Evolutionary conservation across 805 yeast genomes (phyloP).

Genomic region (Yamadazyma phyllophila): DNA sequence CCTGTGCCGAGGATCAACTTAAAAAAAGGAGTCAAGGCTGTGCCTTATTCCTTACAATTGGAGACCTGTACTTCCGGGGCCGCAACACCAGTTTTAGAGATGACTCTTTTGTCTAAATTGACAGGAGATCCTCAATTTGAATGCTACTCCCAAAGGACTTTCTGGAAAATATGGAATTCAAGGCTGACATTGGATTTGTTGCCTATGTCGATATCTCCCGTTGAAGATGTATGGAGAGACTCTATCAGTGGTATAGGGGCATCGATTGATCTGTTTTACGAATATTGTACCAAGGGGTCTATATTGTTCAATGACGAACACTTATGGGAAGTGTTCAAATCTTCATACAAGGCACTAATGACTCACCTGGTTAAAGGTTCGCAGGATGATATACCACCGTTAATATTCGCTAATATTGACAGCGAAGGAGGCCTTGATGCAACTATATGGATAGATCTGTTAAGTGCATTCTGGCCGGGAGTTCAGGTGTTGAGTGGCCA

Average conservation of each 20-base stretch:
- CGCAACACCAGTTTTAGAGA: conserved; percentile 77
- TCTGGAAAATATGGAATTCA: conserved; percentile 66
- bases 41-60: conserved; percentile 44
- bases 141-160: conserved; percentile 56
- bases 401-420: conserved; percentile 59
- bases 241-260: conserved; percentile 82
- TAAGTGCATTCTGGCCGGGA: conserved; percentile 89
- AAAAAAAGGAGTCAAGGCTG: conserved; percentile 44
- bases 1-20: conserved; percentile 83
- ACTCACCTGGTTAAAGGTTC: conserved; percentile 38
- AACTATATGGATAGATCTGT: conserved; percentile 77
- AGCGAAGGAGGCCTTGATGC: conserved; percentile 47
- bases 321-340: conserved; percentile 54
- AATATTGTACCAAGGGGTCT: conserved; percentile 77
- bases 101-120: conserved; percentile 68
- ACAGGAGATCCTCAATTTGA: conserved; percentile 76
- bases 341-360: conserved; percentile 55
- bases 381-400: conserved; percentile 20
- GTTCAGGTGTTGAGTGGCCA: conserved; percentile 78
- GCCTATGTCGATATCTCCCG: conserved; percentile 75
- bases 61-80: conserved; percentile 91
- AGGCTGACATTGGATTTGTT: conserved; percentile 61
- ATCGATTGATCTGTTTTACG: conserved; percentile 86
- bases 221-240: conserved; percentile 53
- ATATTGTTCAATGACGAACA: conserved; percentile 63